Evolutionary conservation across 345 rosid species (phyloP), one percentile per base, ranked within the genome.

Genomic region (Garcia nutans): DNA sequence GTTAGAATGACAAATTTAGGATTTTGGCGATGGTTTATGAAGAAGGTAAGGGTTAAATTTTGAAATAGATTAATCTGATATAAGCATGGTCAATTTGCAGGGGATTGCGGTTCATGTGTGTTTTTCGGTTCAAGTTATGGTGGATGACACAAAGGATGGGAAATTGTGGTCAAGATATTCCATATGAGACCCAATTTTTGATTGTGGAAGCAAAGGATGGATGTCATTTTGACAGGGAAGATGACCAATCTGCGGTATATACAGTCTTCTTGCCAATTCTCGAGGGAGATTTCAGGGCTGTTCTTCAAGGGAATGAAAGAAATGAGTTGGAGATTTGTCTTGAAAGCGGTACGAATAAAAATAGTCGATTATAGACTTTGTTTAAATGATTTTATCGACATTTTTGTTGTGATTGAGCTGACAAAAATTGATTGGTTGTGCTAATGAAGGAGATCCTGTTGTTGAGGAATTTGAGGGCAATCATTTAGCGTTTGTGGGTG

Each of bases 61-160:
- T 44, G 4, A 17, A 26, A 22, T 16, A 52, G n/a, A 49, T 28
- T 28, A 28, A 19, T 8, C 59, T 74, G 37, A 23, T 60, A 57
- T 7, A 52, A 52, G 13, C 17, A 52, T 13, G 13, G 13, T 4
- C 16, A 20, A 12, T 50, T 12, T 83, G 69, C 82, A 89, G 91
- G 83, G 93, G 93, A 49, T 76, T 88, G 86, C 83, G 89, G 8
- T 90, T 88, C 63, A 87, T 86, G 94, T 86, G 89, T 63, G 78
- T 85, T 77, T 90, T 90, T 54, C 88, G 92, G 20, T 90, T 88
- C 87, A 90, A 88, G 72, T 52, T 90, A 78, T 90, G 94, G 94
- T 90, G 94, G 94, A 90, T 90, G 92, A 87, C 94, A 15, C 94
- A 90, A 74, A 87, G 90, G 79, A 90, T 88, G 87, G 92, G 92